Evolutionary conservation across 768 basidiomycete species (phyloP), one percentile per base, ranked within the genome.

Genomic region (Wakefieldia striispora): DNA sequence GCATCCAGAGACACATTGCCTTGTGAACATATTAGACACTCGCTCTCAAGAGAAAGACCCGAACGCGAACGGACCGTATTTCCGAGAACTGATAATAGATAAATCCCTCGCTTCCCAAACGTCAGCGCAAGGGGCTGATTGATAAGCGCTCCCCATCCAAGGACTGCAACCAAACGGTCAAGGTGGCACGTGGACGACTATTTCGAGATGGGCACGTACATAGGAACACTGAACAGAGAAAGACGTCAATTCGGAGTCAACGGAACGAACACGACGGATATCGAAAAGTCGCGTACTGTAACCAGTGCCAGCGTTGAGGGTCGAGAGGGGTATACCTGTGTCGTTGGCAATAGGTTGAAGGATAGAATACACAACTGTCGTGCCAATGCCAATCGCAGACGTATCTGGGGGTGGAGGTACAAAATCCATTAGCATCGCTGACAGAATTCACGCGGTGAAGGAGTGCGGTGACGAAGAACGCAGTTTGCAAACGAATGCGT

Each of bases 81-180:
- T 5, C 57, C 57, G 21, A 58, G 31, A n/a, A 58, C 45, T 5
- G 57, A 58, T 14, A 58, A 29, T n/a, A 58, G 35, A 33, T 58
- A 58, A 21, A 58, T 50, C 24, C 55, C 48, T 6, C 57, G 57
- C 43, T 58, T 58, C 20, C 57, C 57, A 23, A 58, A 58, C 3
- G 57, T 57, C 34, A 58, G 43, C 37, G 57, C 57, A 4, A 58
- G 48, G 9, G 57, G 57, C 41, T 58, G 57, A 17, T 58, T 58
- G 14, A 58, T 58, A 31, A 58, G 40, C 1, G 57, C 51, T 16
- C 57, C 57, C 57, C 57, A 54, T 37, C 57, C 57, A 17, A 54
- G 43, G 35, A 58, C 56, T 58, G 24, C 23, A 33, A 35, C 31
- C 19, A 19, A 31, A 14, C 17, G 7, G 24, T 57, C 19, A 52